These are phyloP conservation scores for Orbilia oligospora DNA, from an alignment of 2,329 filamentous ascomycete species.

Conservation along the genomic window DNA sequence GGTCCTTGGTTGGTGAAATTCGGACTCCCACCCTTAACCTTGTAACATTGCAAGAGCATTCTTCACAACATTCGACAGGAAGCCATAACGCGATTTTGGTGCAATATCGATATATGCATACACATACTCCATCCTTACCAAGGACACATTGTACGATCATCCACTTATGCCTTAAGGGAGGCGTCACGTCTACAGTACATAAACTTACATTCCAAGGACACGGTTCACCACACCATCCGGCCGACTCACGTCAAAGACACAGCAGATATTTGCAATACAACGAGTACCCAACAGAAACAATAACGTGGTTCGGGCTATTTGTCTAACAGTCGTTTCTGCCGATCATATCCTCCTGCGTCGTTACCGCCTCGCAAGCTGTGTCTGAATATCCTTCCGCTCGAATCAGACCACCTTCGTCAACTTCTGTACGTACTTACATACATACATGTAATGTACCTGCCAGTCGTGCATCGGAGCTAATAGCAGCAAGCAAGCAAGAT, in stretches of 20 bases:
- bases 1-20: slow-evolving; percentile 32
- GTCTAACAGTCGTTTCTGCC: slow-evolving; percentile 52
- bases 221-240: slow-evolving; percentile 39
- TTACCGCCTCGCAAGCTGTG: slow-evolving; percentile 45
- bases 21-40: slow-evolving; percentile 31
- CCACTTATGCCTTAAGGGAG: slow-evolving; percentile 13
- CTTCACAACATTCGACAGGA: slow-evolving; percentile 34
- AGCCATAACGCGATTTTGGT: slow-evolving; percentile 56
- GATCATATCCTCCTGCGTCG: slow-evolving; percentile 49
- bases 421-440: slow-evolving; percentile 9
- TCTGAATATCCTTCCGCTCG: slow-evolving; percentile 8
- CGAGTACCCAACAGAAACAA: slow-evolving; percentile 52
- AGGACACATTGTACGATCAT: slow-evolving; percentile 37
- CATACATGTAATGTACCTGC: background rate
- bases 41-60: slow-evolving; percentile 46
- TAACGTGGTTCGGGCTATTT: slow-evolving; percentile 59
- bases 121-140: slow-evolving; percentile 18
- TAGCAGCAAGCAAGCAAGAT: slow-evolving; percentile 38
- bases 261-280: slow-evolving; percentile 40
- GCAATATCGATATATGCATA: slow-evolving; percentile 51
- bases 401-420: slow-evolving; percentile 16
- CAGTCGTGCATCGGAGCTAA: slow-evolving; percentile 34
- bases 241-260: slow-evolving; percentile 25
- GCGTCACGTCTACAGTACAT: slow-evolving; percentile 38
- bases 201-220: slow-evolving; percentile 43